Evolutionary conservation across 129 eudicot species (phyloP).

Genomic region (carrot (Daucus carota)): DH1_v3.0 NC_030388.2:20610001-20610500

Average conservation of each 20-base stretch:
- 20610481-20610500: conserved; percentile 91
- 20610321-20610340: conserved; percentile 1
- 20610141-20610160: not conserved
- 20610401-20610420: conserved; percentile 98
- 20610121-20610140: not conserved
- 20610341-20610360: not conserved
- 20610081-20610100: not conserved
- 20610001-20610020: too few species aligned
- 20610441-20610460: conserved; percentile 77
- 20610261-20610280: not conserved
- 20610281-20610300: not conserved
- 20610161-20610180: not conserved
- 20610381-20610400: conserved; percentile 87
- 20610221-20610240: conserved; percentile 9
- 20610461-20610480: conserved; percentile 95
- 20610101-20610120: not conserved
- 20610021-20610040: not conserved
- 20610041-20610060: not conserved
- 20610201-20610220: not conserved
- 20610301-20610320: not conserved
- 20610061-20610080: not conserved
- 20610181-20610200: conserved; percentile 4
- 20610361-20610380: conserved; percentile 63
- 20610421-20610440: conserved; percentile 83
- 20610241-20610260: not conserved